These are phyloP conservation scores for Candida broadrunensis DNA, from an alignment of 805 yeast genomes.

Conservation along the genomic window DNA sequence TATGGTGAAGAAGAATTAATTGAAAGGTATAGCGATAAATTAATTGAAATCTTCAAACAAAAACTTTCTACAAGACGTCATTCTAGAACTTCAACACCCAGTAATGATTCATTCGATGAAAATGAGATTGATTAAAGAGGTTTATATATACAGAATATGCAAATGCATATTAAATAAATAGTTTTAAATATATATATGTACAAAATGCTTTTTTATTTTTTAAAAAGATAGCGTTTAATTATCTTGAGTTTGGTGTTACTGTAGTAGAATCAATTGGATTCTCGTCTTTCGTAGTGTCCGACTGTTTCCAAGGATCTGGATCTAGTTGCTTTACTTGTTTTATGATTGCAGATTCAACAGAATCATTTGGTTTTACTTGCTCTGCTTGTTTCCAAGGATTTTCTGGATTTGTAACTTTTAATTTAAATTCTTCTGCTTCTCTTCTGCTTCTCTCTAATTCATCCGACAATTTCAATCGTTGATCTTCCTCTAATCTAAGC, in stretches of 20 bases:
- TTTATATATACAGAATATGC: too few relatives aligned
- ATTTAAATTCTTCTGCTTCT: constrained; percentile 11
- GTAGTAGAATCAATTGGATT: constrained; percentile 38
- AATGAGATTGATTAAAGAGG: constrained; percentile 4
- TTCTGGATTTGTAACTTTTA: constrained; percentile 1
- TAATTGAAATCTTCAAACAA: constrained; percentile 24
- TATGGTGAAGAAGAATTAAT: constrained; percentile 21
- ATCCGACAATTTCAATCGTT: constrained; percentile 23
- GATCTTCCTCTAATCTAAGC: constrained; percentile 27
- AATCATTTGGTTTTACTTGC: constrained; percentile 21
- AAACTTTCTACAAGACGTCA: constrained; percentile 14
- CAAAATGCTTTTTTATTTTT: neutral
- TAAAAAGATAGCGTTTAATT: constrained; percentile 4
- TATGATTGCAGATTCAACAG: too few relatives aligned
- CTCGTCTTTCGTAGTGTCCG: constrained; percentile 20
- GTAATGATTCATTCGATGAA: constrained; percentile 1
- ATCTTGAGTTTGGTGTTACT: constrained; percentile 29
- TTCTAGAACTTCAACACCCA: neutral
- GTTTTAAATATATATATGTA: neutral
- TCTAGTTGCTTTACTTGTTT: neutral
- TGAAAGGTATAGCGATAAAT: constrained; percentile 36
- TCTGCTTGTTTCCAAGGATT: neutral
- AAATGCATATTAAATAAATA: constrained; percentile 2
- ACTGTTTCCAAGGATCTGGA: constrained; percentile 34
- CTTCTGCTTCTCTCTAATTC: constrained; percentile 28